Evolutionary conservation across 805 yeast genomes (phyloP).

Genomic region (Naumovozyma dairenensis): DNA sequence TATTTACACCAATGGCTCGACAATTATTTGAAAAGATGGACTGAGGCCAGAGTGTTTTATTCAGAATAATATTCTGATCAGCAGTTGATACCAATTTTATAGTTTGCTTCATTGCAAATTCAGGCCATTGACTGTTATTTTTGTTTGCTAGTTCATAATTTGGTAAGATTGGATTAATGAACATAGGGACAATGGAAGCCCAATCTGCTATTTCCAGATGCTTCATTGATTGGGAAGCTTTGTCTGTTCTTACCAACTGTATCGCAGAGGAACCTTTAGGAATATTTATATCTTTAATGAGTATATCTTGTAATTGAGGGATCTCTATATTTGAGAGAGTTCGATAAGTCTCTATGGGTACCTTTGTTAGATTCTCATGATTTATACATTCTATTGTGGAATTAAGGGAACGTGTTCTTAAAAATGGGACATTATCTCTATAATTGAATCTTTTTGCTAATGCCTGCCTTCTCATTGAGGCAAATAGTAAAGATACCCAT

Average conservation of each 20-base stretch:
- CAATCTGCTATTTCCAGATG: neutral
- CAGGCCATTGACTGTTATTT: neutral
- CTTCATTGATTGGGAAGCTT: neutral
- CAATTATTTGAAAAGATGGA: conserved; percentile 12
- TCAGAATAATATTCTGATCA: neutral
- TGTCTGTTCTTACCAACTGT: neutral
- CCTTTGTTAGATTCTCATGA: too few relatives aligned
- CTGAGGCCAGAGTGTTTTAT: conserved; percentile 15
- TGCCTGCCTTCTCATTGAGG: conserved; percentile 4
- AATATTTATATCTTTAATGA: neutral
- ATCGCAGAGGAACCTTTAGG: neutral
- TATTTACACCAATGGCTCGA: conserved; percentile 18
- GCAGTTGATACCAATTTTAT: conserved; percentile 2
- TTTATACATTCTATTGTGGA: too few relatives aligned
- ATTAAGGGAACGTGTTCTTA: too few relatives aligned
- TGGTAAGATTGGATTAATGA: neutral
- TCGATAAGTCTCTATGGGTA: neutral
- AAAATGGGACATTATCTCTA: conserved; percentile 6
- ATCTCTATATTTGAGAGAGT: neutral
- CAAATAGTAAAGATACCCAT: conserved; percentile 5
- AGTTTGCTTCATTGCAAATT: conserved; percentile 2
- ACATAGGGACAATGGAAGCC: neutral
- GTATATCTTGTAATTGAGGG: neutral
- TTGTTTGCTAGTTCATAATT: neutral
- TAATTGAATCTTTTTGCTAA: conserved; percentile 6